Evolutionary conservation across 2,329 filamentous ascomycete genomes (phyloP).

Genomic region (Metarhizium anisopliae): DNA sequence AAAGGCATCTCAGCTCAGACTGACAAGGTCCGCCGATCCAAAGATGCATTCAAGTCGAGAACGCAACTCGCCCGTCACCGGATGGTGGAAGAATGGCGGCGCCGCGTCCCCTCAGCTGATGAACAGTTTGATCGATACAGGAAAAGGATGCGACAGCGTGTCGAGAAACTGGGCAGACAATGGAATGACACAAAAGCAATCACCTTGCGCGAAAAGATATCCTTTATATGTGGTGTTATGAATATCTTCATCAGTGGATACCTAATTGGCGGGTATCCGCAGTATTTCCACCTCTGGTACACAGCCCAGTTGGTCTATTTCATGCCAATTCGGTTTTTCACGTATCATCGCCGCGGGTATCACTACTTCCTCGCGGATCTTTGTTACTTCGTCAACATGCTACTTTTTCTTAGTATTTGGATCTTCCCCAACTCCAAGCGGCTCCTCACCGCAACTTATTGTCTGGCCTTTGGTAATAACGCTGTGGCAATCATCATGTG

Average conservation of each 20-base stretch:
- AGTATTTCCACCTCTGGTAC: slow-evolving; percentile 91
- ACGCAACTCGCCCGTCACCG: slow-evolving; percentile 75
- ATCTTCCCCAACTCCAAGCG: slow-evolving; percentile 83
- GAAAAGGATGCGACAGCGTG: slow-evolving; percentile 74
- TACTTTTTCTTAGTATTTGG: slow-evolving; percentile 78
- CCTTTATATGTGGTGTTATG: slow-evolving; percentile 91
- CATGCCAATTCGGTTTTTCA: slow-evolving; percentile 91
- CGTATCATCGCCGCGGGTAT: slow-evolving; percentile 83
- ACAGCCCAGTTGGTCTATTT: slow-evolving; percentile 82
- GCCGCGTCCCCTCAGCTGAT: slow-evolving; percentile 75
- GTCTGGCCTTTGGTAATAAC: slow-evolving; percentile 91
- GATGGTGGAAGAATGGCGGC: slow-evolving; percentile 88
- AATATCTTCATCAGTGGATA: slow-evolving; percentile 98
- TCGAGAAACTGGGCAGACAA: slow-evolving; percentile 74
- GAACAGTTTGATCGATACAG: slow-evolving; percentile 90
- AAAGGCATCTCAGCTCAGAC: slow-evolving; percentile 73
- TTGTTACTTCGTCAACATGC: slow-evolving; percentile 95
- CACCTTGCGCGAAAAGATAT: slow-evolving; percentile 84
- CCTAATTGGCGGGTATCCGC: slow-evolving; percentile 74
- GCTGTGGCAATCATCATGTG: slow-evolving; percentile 98
- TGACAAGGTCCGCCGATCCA: slow-evolving; percentile 74
- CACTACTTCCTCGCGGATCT: slow-evolving; percentile 97
- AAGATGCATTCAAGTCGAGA: slow-evolving; percentile 68
- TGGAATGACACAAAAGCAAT: slow-evolving; percentile 90
- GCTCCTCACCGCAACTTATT: slow-evolving; percentile 86